Base-by-base conservation (phyloP, 805 yeast species). In the Kluyveromyces nonfermentans region DNA sequence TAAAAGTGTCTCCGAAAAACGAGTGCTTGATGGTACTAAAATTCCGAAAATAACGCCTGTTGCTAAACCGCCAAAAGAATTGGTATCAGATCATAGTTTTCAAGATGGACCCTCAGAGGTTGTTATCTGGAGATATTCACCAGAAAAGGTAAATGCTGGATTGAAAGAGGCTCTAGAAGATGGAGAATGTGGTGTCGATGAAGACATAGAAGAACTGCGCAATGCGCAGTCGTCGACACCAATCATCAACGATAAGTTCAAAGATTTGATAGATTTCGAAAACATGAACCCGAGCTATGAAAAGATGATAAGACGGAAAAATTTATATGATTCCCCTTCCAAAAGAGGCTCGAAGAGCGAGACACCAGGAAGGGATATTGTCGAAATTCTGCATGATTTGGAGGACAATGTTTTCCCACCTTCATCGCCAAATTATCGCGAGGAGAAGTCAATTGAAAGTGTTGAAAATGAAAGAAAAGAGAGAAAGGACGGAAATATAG, bases 101-200 rank as follows among this genome's bases (percentile, higher is more conserved):
- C 45, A 35, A 14, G 48, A 49, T 16, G 47, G 45, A 1, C 51
- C 52, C 18, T 38, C 58, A 12, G 64, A 61, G 35, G 60, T 59
- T 42, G 64, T 62, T 2, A 53, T 61, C 8, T 62, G 67, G 67
- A 50, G 50, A 15, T 59, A 58, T 37, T 55, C 57, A 7, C 67
- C 67, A 2, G 33, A 28, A 2, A 42, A 46, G 19, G 49, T 45
- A 20, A 50, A 45, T 28, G 35, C 36, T 4, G 44, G n/a, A 33
- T 18, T 40, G 34, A 17, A 18, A 7, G 7, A n/a, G 35, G 48
- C 47, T 38, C 33, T 44, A 3, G 31, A 42, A 12, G 51, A 56
- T 35, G 50, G 58, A 5, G 48, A 49, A 25, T 52, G 50, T 5
- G 35, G 37, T n/a, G 45, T 51, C 2, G 56, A 54, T 22, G 53